A percentile compares a stretch with the other conserved stretches of the same genome.
Conservation (phyloP, 1,284 basidiomycete species). For the Ganoderma meredithae region DNA sequence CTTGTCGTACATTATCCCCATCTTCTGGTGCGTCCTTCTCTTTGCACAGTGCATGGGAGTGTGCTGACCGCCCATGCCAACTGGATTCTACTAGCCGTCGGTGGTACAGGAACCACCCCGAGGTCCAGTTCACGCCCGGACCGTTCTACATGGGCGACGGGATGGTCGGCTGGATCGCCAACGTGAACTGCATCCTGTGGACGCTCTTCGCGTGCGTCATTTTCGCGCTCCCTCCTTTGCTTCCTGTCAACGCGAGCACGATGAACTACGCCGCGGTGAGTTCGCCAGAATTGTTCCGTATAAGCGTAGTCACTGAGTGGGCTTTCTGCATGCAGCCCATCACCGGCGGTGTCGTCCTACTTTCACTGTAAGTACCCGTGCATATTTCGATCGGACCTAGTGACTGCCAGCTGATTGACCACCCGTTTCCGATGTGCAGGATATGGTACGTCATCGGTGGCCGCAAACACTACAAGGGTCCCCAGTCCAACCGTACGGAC, state of each 20-base stretch:
- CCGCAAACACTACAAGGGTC: conserved; percentile 42
- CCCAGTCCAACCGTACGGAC: conserved; percentile 34
- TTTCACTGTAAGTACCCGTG: conserved; percentile 41
- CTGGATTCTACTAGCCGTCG: conserved; percentile 52
- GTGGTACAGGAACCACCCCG: conserved; percentile 81
- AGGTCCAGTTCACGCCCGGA: conserved; percentile 87
- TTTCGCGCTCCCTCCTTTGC: conserved; percentile 74
- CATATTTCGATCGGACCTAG: not conserved
- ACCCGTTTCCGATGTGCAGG: conserved; percentile 20
- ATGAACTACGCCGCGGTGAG: conserved; percentile 80
- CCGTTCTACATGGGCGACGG: conserved; percentile 89
- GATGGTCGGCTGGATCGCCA: conserved; percentile 67
- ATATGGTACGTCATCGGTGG: conserved; percentile 40
- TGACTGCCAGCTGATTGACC: conserved; percentile 4
- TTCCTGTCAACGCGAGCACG: conserved; percentile 73
- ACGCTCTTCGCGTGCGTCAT: conserved; percentile 74
- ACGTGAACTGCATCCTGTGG: conserved; percentile 74
- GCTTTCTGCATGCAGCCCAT: conserved; percentile 39
- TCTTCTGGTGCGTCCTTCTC: conserved; percentile 54
- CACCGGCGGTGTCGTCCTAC: conserved; percentile 46
- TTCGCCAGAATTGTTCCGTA: too few species aligned
- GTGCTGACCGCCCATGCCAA: not conserved
- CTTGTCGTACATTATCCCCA: conserved; percentile 78
- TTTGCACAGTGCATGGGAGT: not conserved
- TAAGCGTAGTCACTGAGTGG: not conserved